These are phyloP conservation scores for Gardenia jasminoides DNA, from an alignment of 257 asterid genomes.

Conservation along the genomic window DNA sequence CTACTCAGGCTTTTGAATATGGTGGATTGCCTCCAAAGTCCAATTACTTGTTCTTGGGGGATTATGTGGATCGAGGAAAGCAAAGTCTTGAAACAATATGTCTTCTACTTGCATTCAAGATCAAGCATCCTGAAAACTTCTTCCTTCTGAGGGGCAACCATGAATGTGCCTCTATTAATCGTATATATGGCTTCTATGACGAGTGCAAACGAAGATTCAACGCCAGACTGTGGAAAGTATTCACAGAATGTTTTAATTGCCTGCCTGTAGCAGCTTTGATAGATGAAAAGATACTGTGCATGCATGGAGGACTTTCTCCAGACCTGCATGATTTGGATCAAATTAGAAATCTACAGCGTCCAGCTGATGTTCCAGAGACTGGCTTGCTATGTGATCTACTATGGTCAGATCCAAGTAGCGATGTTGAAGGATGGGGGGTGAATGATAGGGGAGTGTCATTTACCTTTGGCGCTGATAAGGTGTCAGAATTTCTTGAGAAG, in stretches of 20 bases:
- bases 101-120: slow-evolving; percentile 72
- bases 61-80: slow-evolving; percentile 81
- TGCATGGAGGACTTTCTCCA: slow-evolving; percentile 90
- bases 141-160: slow-evolving; percentile 83
- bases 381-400: slow-evolving; percentile 74
- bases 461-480: slow-evolving; percentile 66
- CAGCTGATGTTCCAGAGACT: slow-evolving; percentile 67
- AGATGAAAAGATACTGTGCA: slow-evolving; percentile 75
- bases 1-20: slow-evolving; percentile 71
- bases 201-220: slow-evolving; percentile 75
- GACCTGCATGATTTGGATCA: slow-evolving; percentile 61
- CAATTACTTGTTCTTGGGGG: slow-evolving; percentile 72
- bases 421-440: slow-evolving; percentile 73
- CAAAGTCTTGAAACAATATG: slow-evolving; percentile 84
- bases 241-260: slow-evolving; percentile 77
- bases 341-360: slow-evolving; percentile 64
- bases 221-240: slow-evolving; percentile 65
- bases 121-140: slow-evolving; percentile 70
- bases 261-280: slow-evolving; percentile 74
- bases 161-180: slow-evolving; percentile 77
- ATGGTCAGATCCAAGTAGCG: slow-evolving; percentile 83
- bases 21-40: slow-evolving; percentile 79
- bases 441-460: slow-evolving; percentile 77
- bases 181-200: slow-evolving; percentile 74
- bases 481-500: slow-evolving; percentile 65